Conservation (phyloP, 202 grass and related monocot genomes). For the Dendrocalamus latiflorus region DNA sequence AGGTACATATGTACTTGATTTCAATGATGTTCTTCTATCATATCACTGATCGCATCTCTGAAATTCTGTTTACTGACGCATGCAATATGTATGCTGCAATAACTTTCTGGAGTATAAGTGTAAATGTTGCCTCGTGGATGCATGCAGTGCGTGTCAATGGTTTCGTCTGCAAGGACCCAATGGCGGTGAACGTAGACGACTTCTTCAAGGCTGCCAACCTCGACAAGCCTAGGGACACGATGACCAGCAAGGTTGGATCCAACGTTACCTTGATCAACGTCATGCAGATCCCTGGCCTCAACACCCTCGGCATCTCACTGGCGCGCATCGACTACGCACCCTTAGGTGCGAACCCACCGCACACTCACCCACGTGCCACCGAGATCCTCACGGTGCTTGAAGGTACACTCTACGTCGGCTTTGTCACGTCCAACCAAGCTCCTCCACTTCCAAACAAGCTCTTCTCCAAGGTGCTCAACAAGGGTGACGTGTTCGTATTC, state of each 20-base stretch:
- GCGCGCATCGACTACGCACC: slow-evolving; percentile 26
- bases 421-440: no score
- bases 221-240: slow-evolving; percentile 8
- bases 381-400: no score
- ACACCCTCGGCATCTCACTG: no score
- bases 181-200: background rate
- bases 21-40: background rate
- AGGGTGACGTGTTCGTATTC: no score
- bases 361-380: slow-evolving; percentile 23
- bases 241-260: background rate
- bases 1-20: background rate
- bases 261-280: slow-evolving; percentile 30
- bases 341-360: slow-evolving; percentile 28
- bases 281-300: slow-evolving; percentile 16
- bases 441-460: no score
- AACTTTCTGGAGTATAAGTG: no score
- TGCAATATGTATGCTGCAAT: background rate
- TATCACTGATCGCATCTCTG: no score
- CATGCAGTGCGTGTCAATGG: slow-evolving; percentile 21
- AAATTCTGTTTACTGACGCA: no score
- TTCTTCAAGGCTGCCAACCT: slow-evolving; percentile 18
- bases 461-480: no score
- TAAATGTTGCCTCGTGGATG: background rate
- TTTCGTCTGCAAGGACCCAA: slow-evolving; percentile 12
- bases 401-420: no score